Percentiles rank a stretch among this genome's conserved stretches.
These are phyloP conservation scores for Zoysia japonica DNA, from an alignment of 176 grass and related monocot genomes.

Conservation along the genomic window DNA sequence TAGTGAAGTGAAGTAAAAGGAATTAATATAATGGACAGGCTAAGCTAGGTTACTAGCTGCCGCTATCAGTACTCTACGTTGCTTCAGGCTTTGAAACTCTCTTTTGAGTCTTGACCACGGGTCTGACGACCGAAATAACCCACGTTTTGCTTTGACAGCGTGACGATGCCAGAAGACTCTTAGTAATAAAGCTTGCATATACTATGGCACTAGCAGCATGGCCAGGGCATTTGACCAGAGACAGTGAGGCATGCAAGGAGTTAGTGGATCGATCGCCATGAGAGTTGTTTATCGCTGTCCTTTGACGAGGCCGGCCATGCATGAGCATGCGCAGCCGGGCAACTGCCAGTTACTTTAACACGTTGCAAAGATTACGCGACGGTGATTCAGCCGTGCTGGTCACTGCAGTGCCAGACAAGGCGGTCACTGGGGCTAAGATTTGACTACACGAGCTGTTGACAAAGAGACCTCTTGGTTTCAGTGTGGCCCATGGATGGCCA, in stretches of 20 bases:
- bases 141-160: slow-evolving; percentile 35
- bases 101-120: slow-evolving; percentile 18
- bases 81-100: slow-evolving; percentile 40
- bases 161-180: neutral
- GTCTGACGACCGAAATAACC: slow-evolving; percentile 8
- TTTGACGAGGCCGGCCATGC: slow-evolving; percentile 22
- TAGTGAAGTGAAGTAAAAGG: slow-evolving; percentile 11
- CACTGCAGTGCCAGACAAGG: neutral
- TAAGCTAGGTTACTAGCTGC: too few species aligned
- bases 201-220: neutral
- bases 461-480: neutral
- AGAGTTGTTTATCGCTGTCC: neutral
- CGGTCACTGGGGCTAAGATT: neutral
- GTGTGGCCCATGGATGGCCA: neutral
- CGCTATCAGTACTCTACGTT: neutral
- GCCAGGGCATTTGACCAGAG: neutral
- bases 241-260: neutral
- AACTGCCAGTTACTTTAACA: neutral
- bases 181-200: slow-evolving; percentile 5
- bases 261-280: neutral
- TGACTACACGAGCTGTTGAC: slow-evolving; percentile 32
- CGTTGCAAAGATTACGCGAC: neutral
- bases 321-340: neutral
- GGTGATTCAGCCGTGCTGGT: neutral
- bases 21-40: neutral